Evolutionary conservation across 1,139 yeast genomes (phyloP).

Genomic region (Fermentozyma sake): DNA sequence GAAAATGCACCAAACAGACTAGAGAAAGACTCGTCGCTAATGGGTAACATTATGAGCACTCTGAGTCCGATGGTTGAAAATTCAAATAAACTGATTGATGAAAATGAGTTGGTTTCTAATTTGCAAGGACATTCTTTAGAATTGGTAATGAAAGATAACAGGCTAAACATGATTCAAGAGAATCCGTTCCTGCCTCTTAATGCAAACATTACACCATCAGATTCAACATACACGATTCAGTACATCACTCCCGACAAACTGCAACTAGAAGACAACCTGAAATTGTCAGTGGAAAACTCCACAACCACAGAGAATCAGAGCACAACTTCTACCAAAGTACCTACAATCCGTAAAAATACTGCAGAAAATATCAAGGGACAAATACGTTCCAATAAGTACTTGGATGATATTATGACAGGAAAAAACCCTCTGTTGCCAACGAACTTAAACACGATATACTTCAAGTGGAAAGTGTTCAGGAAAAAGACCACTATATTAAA

Average conservation of each 20-base stretch:
- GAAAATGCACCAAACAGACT: too few species aligned
- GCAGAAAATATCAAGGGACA: slow-evolving; percentile 3
- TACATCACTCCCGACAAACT: slow-evolving; percentile 23
- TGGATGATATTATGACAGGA: slow-evolving; percentile 35
- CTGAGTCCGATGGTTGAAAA: slow-evolving; percentile 11
- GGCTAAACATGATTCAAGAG: background rate
- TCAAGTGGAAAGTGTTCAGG: slow-evolving; percentile 77
- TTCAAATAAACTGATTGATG: slow-evolving; percentile 1
- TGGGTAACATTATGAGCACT: too few species aligned
- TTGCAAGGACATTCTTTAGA: slow-evolving; percentile 2
- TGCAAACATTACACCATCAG: slow-evolving; percentile 29
- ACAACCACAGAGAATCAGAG: slow-evolving; percentile 6
- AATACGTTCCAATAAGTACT: slow-evolving; percentile 21
- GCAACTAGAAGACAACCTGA: slow-evolving; percentile 20
- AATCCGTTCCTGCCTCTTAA: slow-evolving; percentile 2
- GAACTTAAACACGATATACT: slow-evolving; percentile 37
- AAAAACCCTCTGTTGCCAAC: slow-evolving; percentile 31
- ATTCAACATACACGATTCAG: slow-evolving; percentile 18
- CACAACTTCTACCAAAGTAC: slow-evolving; percentile 4
- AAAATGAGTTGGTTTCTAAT: slow-evolving; percentile 1
- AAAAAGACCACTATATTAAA: slow-evolving; percentile 80
- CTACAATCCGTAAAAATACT: slow-evolving; percentile 2
- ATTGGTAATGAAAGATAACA: background rate
- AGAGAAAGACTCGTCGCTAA: too few species aligned
- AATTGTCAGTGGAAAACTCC: too few species aligned